These are phyloP conservation scores for Talaromyces rugulosus DNA, from an alignment of 2,329 filamentous ascomycete species.

Conservation along the genomic window DNA sequence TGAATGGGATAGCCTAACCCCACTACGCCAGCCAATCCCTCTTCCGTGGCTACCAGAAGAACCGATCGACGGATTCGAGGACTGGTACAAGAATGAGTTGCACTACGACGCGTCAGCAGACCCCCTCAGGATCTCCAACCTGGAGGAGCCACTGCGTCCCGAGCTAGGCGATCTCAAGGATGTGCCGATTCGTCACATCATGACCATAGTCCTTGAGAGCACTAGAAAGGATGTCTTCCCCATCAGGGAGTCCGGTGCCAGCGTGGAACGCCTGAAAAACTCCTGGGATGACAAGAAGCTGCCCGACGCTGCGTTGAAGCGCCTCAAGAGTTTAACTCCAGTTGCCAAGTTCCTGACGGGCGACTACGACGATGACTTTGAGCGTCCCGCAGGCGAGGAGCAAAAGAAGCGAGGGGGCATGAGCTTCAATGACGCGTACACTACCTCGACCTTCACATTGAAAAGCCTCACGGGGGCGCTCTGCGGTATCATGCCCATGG, in stretches of 20 bases:
- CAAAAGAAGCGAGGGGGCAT: conserved; percentile 36
- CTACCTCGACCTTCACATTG: conserved; percentile 42
- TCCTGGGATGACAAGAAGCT: conserved; percentile 32
- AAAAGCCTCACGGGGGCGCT: conserved; percentile 42
- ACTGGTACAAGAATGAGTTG: conserved; percentile 18
- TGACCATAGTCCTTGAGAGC: conserved; percentile 45
- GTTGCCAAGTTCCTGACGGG: conserved; percentile 28
- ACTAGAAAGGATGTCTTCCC: conserved; percentile 46
- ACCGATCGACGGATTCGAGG: conserved; percentile 21
- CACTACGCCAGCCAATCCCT: conserved; percentile 17
- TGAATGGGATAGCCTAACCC: conserved; percentile 18
- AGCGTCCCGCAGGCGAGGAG: background rate
- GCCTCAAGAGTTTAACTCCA: conserved; percentile 25
- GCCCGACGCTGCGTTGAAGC: conserved; percentile 25
- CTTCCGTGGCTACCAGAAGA: conserved; percentile 25
- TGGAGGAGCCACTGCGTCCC: conserved; percentile 26
- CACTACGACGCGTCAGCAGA: conserved; percentile 36
- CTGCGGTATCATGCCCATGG: conserved; percentile 41
- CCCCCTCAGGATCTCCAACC: conserved; percentile 41
- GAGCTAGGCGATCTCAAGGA: conserved; percentile 14
- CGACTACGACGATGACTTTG: conserved; percentile 18
- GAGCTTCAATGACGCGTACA: conserved; percentile 39
- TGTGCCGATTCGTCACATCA: conserved; percentile 41
- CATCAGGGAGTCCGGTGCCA: conserved; percentile 35
- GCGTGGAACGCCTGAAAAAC: conserved; percentile 32